A percentile compares a stretch with the other conserved stretches of the same genome.
phyloP scores from a whole-genome alignment of 495 filamentous ascomycete genomes.

The Aspergillus ostianus region DNA sequence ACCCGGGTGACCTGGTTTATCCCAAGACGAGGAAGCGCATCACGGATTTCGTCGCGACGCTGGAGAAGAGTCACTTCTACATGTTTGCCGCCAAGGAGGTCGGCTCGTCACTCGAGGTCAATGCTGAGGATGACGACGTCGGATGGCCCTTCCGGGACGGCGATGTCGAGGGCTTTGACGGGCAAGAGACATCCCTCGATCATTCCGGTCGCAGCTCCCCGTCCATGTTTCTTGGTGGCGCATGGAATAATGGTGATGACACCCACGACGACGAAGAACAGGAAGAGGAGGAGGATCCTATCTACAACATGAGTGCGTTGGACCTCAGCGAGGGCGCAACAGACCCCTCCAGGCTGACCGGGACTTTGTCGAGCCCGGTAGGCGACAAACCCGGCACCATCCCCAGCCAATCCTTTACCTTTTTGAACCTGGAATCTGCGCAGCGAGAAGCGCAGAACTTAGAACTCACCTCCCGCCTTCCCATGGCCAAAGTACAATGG shows the following conservation, averaged over 20 bases:
- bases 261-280: slow-evolving; percentile 31
- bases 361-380: slow-evolving; percentile 38
- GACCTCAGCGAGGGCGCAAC: slow-evolving; percentile 43
- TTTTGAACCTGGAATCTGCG: slow-evolving; percentile 64
- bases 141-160: slow-evolving; percentile 72
- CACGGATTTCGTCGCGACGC: slow-evolving; percentile 64
- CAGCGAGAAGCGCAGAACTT: slow-evolving; percentile 68
- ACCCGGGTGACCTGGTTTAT: slow-evolving; percentile 89
- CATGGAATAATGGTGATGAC: slow-evolving; percentile 22
- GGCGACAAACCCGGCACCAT: slow-evolving; percentile 41
- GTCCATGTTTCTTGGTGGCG: slow-evolving; percentile 32
- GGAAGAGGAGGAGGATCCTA: slow-evolving; percentile 40
- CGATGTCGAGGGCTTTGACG: slow-evolving; percentile 43
- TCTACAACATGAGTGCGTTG: slow-evolving; percentile 43
- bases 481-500: slow-evolving; percentile 77
- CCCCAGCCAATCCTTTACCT: slow-evolving; percentile 45
- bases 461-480: slow-evolving; percentile 55
- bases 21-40: slow-evolving; percentile 69
- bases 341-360: slow-evolving; percentile 29
- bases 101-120: slow-evolving; percentile 59
- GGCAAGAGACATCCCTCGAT: slow-evolving; percentile 38
- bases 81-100: slow-evolving; percentile 83
- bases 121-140: slow-evolving; percentile 74
- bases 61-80: slow-evolving; percentile 72
- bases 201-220: slow-evolving; percentile 41